A percentile compares a stretch with the other conserved stretches of the same genome.
phyloP scores from a whole-genome alignment of 1,139 yeast genomes.

The Yamadazyma diospyri region DNA sequence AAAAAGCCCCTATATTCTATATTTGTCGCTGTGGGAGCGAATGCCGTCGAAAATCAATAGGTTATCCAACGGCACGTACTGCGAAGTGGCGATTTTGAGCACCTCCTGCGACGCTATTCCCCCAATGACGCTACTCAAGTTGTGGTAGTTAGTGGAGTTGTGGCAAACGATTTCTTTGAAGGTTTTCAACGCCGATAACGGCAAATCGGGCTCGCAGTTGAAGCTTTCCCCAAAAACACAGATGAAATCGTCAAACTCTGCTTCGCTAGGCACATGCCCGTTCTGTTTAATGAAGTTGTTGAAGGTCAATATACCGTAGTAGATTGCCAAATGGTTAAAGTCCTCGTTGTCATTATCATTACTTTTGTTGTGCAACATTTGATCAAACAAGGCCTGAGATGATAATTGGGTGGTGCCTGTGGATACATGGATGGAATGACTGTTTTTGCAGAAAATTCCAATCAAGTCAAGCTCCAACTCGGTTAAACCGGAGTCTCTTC shows the following conservation, averaged over 20 bases:
- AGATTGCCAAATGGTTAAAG: slow-evolving; percentile 25
- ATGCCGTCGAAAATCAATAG: slow-evolving; percentile 67
- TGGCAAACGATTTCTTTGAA: slow-evolving; percentile 31
- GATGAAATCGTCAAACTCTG: slow-evolving; percentile 21
- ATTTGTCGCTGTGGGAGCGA: slow-evolving; percentile 46
- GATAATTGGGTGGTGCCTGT: slow-evolving; percentile 28
- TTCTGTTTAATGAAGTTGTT: slow-evolving; percentile 20
- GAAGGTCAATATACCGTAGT: slow-evolving; percentile 34
- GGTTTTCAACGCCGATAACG: slow-evolving; percentile 15
- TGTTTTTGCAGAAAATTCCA: slow-evolving; percentile 58
- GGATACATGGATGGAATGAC: slow-evolving; percentile 35
- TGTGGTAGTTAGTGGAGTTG: slow-evolving; percentile 30
- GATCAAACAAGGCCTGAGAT: slow-evolving; percentile 15
- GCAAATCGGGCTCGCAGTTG: slow-evolving; percentile 9
- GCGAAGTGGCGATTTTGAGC: slow-evolving; percentile 61
- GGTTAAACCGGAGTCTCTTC: slow-evolving; percentile 17
- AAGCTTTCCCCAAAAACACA: slow-evolving; percentile 16
- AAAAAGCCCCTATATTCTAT: slow-evolving; percentile 29
- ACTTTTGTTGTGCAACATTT: slow-evolving; percentile 15
- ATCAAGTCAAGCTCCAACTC: slow-evolving; percentile 37
- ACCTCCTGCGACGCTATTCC: slow-evolving; percentile 80
- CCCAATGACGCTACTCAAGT: slow-evolving; percentile 52
- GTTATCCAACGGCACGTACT: slow-evolving; percentile 71
- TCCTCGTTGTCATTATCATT: slow-evolving; percentile 19
- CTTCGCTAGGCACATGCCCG: slow-evolving; percentile 17